A percentile compares a stretch with the other conserved stretches of the same genome.
phyloP scores from a whole-genome alignment of 305 asterid species.

The Solanum hybrid region DNA sequence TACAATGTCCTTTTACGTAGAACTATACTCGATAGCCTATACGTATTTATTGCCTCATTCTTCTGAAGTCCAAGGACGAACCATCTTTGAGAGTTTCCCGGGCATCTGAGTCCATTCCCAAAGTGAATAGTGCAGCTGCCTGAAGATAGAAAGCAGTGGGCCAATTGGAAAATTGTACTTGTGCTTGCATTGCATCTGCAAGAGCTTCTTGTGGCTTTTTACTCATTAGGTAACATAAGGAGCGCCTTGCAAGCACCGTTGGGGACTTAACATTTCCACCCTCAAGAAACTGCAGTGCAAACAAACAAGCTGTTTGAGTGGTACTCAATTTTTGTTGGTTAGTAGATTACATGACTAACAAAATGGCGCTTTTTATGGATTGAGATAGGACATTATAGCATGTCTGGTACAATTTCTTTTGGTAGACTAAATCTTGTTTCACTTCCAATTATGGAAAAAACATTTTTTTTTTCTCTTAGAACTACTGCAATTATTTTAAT shows the following conservation, averaged over 20 bases:
- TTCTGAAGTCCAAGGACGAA: constrained; percentile 25
- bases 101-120: constrained; percentile 45
- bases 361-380: not conserved
- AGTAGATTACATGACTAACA: not conserved
- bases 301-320: not conserved
- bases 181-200: constrained; percentile 49
- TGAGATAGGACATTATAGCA: not conserved
- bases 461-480: not conserved
- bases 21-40: not conserved
- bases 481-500: not conserved
- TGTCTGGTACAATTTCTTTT: not conserved
- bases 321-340: not conserved
- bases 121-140: constrained; percentile 36
- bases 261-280: constrained; percentile 34
- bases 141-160: constrained; percentile 43
- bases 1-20: not conserved
- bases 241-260: constrained; percentile 36
- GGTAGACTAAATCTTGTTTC: not conserved
- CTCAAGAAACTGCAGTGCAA: constrained; percentile 30
- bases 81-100: constrained; percentile 32
- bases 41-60: constrained; percentile 11
- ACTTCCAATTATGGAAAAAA: not conserved
- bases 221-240: constrained; percentile 34
- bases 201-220: constrained; percentile 39
- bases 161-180: constrained; percentile 37